Conservation (phyloP, 805 yeast species). For the Huiozyma naganishii region DNA sequence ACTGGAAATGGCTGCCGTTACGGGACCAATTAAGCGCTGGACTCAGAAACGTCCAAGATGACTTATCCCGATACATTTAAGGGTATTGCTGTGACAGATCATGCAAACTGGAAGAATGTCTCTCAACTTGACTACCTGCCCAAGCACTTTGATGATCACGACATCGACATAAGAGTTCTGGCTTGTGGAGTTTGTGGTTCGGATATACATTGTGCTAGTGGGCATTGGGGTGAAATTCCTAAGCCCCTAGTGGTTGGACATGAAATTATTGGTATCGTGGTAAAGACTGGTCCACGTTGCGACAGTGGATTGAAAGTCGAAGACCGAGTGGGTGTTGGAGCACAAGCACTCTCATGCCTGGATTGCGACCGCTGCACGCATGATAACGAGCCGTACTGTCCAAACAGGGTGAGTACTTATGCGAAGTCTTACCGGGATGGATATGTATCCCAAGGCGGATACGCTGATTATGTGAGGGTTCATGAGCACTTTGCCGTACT, state of each 20-base stretch:
- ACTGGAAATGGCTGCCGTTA: too few species aligned
- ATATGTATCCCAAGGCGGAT: slow-evolving; percentile 52
- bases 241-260: slow-evolving; percentile 47
- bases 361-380: slow-evolving; percentile 50
- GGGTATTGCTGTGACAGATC: slow-evolving; percentile 45
- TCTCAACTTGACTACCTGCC: slow-evolving; percentile 39
- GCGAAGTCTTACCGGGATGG: slow-evolving; percentile 34
- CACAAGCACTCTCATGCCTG: slow-evolving; percentile 50
- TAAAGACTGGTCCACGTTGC: slow-evolving; percentile 49
- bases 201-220: slow-evolving; percentile 29
- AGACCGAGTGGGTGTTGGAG: slow-evolving; percentile 75
- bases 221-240: slow-evolving; percentile 14
- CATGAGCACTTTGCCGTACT: slow-evolving; percentile 54
- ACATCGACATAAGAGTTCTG: slow-evolving; percentile 47
- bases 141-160: slow-evolving; percentile 34
- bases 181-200: slow-evolving; percentile 62
- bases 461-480: slow-evolving; percentile 54
- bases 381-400: slow-evolving; percentile 50
- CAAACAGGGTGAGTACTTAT: slow-evolving; percentile 40
- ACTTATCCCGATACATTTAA: slow-evolving; percentile 35
- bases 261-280: slow-evolving; percentile 52
- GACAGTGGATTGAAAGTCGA: slow-evolving; percentile 43
- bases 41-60: too few species aligned
- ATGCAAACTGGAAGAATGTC: slow-evolving; percentile 46
- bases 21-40: too few species aligned